These are phyloP conservation scores for Ascochyta pisi DNA, from an alignment of 2,329 filamentous ascomycete genomes.

Conservation along the genomic window DNA sequence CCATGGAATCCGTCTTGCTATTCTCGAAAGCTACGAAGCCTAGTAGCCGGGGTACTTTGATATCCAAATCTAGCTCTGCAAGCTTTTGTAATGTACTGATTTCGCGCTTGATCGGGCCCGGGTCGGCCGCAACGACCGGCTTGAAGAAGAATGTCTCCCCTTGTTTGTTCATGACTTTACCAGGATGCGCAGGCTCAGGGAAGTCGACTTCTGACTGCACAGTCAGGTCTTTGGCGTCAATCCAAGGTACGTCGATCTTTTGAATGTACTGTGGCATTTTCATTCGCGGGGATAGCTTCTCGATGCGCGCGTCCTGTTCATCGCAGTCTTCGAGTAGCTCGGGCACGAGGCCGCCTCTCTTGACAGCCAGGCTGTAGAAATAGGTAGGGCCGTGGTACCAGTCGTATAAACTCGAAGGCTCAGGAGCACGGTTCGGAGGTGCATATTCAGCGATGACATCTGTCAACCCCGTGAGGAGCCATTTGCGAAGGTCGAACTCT, in stretches of 20 bases:
- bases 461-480: conserved; percentile 19
- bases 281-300: conserved; percentile 18
- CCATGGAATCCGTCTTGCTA: conserved; percentile 23
- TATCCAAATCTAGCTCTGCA: conserved; percentile 12
- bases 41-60: conserved; percentile 19
- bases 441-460: conserved; percentile 20
- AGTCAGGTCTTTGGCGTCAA: conserved; percentile 21
- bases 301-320: conserved; percentile 21
- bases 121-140: conserved; percentile 21
- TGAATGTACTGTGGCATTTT: conserved; percentile 30
- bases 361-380: conserved; percentile 21
- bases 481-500: conserved; percentile 23
- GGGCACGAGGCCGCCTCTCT: conserved; percentile 9
- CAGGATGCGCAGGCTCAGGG: conserved; percentile 28
- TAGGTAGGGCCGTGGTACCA: conserved; percentile 32
- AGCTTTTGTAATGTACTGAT: conserved; percentile 24
- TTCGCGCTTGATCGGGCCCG: conserved; percentile 25
- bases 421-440: conserved; percentile 23
- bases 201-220: conserved; percentile 26
- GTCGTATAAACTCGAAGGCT: conserved; percentile 21
- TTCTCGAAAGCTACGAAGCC: conserved; percentile 21
- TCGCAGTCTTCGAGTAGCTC: conserved; percentile 16
- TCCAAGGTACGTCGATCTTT: conserved; percentile 23
- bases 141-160: conserved; percentile 26
- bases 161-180: conserved; percentile 13